These are phyloP conservation scores for Solanum tarijense DNA, from an alignment of 257 asterid genomes.

Conservation along the genomic window DNA sequence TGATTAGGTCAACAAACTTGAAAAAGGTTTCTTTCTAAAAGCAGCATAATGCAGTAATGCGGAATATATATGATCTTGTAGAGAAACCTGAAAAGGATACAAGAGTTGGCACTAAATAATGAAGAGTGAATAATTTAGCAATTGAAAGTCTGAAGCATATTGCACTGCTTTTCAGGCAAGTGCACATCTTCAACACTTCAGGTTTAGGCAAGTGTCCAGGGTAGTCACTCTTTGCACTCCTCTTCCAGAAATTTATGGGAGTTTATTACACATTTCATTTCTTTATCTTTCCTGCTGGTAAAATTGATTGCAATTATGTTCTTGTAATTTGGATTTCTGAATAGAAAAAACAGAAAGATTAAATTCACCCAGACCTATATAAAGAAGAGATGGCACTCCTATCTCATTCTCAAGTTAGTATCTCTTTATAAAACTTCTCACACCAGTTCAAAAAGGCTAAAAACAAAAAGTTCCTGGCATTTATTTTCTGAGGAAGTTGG, in stretches of 20 bases:
- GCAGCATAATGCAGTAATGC: neutral
- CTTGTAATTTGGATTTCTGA: neutral
- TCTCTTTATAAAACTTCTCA: neutral
- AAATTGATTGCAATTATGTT: neutral
- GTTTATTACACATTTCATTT: neutral
- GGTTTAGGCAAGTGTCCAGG: neutral
- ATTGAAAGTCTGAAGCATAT: neutral
- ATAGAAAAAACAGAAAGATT: neutral
- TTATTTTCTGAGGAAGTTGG: neutral
- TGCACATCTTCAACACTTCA: neutral
- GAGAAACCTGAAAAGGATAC: neutral
- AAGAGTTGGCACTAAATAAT: neutral
- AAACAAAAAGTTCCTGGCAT: neutral
- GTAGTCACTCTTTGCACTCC: neutral
- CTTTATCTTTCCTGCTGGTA: neutral
- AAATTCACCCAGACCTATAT: neutral
- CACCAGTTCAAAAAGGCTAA: neutral
- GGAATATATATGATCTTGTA: neutral
- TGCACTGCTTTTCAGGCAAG: neutral
- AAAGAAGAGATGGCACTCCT: neutral
- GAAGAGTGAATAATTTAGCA: neutral
- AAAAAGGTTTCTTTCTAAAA: neutral
- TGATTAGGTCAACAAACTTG: neutral
- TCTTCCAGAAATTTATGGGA: neutral
- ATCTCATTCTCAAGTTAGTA: neutral